A percentile compares a stretch with the other conserved stretches of the same genome.
Evolutionary conservation across 2,329 filamentous ascomycete species (phyloP).

Genomic region (Hypoxylon sp.): DNA sequence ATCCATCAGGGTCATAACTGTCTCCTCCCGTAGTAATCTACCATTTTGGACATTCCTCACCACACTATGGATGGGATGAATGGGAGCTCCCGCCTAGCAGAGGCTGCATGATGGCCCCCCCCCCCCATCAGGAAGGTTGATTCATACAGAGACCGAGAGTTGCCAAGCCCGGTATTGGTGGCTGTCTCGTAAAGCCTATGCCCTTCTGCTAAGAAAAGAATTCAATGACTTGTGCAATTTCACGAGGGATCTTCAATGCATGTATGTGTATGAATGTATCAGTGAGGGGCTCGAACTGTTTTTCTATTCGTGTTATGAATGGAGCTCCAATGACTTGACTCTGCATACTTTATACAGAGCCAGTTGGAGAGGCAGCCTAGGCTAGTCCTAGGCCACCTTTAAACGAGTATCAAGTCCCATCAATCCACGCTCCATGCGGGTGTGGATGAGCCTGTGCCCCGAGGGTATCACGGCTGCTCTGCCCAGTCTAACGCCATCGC

Average conservation of each 20-base stretch:
- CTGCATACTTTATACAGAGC: slow-evolving; percentile 10
- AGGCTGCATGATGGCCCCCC: slow-evolving; percentile 8
- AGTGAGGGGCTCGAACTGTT: slow-evolving; percentile 37
- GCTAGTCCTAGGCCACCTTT: slow-evolving; percentile 35
- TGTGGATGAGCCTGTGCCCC: slow-evolving; percentile 34
- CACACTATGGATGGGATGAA: slow-evolving; percentile 20
- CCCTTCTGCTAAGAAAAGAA: background rate
- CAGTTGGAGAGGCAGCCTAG: slow-evolving; percentile 33
- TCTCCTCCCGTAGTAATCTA: slow-evolving; percentile 16
- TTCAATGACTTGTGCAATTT: slow-evolving; percentile 10
- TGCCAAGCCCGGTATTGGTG: background rate
- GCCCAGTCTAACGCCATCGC: slow-evolving; percentile 32
- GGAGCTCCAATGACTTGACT: slow-evolving; percentile 21
- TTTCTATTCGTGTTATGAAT: slow-evolving; percentile 30
- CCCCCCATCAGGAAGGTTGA: slow-evolving; percentile 24
- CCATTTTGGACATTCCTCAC: slow-evolving; percentile 23
- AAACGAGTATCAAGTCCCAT: slow-evolving; percentile 43
- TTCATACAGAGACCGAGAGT: slow-evolving; percentile 2
- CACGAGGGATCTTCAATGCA: slow-evolving; percentile 8
- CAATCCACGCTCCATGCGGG: slow-evolving; percentile 41
- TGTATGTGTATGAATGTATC: too few relatives aligned
- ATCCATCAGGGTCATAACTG: slow-evolving; percentile 13
- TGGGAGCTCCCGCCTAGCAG: slow-evolving; percentile 23
- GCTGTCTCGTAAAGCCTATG: background rate
- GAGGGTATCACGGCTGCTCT: slow-evolving; percentile 29